Conservation (phyloP, 345 rosid species). For the Reutealis trisperma region DNA sequence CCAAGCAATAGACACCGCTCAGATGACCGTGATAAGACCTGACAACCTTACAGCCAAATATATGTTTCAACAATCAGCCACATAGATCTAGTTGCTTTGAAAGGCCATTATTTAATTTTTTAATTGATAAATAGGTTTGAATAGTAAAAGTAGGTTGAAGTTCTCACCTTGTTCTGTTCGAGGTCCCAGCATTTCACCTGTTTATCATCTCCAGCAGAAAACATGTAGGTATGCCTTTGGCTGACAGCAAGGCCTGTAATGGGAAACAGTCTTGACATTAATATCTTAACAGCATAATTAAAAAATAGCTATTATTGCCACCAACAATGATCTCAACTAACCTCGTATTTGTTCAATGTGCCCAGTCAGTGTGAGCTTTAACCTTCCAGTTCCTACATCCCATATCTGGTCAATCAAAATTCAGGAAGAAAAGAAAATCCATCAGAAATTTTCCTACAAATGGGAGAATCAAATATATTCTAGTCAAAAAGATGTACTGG, state of each 20-base stretch:
- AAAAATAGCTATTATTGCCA: constrained; percentile 10
- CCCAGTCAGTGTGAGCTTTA: constrained; percentile 93
- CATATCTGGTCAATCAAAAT: constrained; percentile 63
- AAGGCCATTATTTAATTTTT: neutral
- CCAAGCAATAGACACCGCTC: constrained; percentile 98
- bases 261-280: neutral
- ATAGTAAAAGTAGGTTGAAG: neutral
- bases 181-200: constrained; percentile 99
- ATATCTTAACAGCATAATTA: constrained; percentile 8
- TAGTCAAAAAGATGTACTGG: neutral
- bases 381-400: constrained; percentile 90
- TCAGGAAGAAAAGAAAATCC: neutral
- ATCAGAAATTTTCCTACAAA: neutral
- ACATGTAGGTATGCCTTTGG: constrained; percentile 85
- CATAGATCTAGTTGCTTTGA: neutral
- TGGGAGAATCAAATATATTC: neutral
- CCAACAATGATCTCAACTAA: constrained; percentile 27
- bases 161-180: constrained; percentile 92
- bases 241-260: constrained; percentile 92
- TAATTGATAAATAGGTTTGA: neutral
- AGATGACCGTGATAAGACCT: constrained; percentile 98
- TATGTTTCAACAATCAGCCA: constrained; percentile 11
- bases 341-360: constrained; percentile 98
- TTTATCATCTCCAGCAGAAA: constrained; percentile 99
- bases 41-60: constrained; percentile 56